phyloP scores from a whole-genome alignment of 768 basidiomycete species.

The Podaxis sp. region DNA sequence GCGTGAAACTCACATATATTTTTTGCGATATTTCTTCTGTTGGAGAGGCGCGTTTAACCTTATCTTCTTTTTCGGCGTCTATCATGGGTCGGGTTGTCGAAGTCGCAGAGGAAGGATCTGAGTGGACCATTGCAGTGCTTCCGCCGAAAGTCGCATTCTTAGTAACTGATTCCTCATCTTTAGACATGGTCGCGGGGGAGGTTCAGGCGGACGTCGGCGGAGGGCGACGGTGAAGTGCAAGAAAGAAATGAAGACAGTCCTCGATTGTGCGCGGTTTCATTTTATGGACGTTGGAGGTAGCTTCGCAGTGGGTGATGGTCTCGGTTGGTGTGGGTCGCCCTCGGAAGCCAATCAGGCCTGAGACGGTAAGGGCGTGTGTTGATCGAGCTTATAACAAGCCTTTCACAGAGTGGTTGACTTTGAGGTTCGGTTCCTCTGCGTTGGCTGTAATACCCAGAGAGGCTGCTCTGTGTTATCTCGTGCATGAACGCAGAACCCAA shows the following conservation, averaged over 20 bases:
- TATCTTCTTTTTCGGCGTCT: not conserved
- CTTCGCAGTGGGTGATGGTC: too few species aligned
- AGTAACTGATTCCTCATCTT: not conserved
- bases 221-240: not conserved
- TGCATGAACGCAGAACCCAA: not conserved
- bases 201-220: not conserved
- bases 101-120: not conserved
- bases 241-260: not conserved
- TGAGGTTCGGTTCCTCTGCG: too few species aligned
- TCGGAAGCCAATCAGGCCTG: not conserved
- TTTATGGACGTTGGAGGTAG: not conserved
- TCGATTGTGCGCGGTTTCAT: not conserved
- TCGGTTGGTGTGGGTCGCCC: not conserved
- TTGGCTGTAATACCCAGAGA: too few species aligned
- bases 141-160: not conserved
- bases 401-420: too few species aligned
- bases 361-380: too few species aligned
- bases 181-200: not conserved
- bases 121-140: not conserved
- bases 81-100: not conserved
- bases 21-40: not conserved
- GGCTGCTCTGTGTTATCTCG: too few species aligned
- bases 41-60: not conserved
- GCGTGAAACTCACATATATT: constrained; percentile 1
- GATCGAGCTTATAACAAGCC: not conserved